Percentiles rank a stretch among this genome's conserved stretches.
Evolutionary conservation across 2,329 filamentous ascomycete species (phyloP).

Genomic region (Lasiodiplodia theobromae): DNA sequence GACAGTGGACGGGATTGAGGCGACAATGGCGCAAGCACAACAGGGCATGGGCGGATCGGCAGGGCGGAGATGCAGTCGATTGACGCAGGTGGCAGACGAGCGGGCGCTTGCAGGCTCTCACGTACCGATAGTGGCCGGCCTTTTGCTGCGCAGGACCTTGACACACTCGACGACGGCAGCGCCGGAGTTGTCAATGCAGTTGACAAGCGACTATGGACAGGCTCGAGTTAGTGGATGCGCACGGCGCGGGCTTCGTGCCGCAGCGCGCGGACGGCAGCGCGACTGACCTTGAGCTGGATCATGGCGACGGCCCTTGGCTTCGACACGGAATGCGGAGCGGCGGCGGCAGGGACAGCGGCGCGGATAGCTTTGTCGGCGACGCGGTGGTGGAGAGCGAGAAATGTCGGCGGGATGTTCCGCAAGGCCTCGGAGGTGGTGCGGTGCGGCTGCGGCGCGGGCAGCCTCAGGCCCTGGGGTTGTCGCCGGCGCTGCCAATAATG

Average conservation of each 20-base stretch:
- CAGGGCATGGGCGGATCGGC: not conserved
- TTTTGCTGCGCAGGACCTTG: conserved; percentile 89
- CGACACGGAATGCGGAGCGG: conserved; percentile 5
- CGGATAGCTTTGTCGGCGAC: not conserved
- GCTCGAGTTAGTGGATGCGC: conserved; percentile 6
- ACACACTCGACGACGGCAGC: conserved; percentile 97
- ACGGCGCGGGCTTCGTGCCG: conserved; percentile 2
- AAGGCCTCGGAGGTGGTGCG: conserved; percentile 23
- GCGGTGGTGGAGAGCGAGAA: conserved; percentile 28
- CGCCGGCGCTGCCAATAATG: not conserved
- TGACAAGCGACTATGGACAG: conserved; percentile 80
- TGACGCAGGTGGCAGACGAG: conserved; percentile 14
- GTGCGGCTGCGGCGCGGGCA: conserved; percentile 26
- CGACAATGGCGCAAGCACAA: not conserved
- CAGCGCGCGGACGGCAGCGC: not conserved
- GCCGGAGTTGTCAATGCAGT: conserved; percentile 99
- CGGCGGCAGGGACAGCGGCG: conserved; percentile 35
- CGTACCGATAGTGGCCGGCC: conserved; percentile 85
- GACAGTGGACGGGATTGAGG: not conserved
- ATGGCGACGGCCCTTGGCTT: conserved; percentile 61
- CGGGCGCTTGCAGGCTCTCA: conserved; percentile 22
- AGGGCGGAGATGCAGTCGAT: conserved; percentile 3
- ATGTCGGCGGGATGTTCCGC: conserved; percentile 21
- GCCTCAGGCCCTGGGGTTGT: conserved; percentile 11
- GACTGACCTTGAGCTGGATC: conserved; percentile 67